Percentiles rank a stretch among this genome's conserved stretches.
These are phyloP conservation scores for Cercophora sp. DNA, from an alignment of 495 filamentous ascomycete genomes.

Conservation along the genomic window DNA sequence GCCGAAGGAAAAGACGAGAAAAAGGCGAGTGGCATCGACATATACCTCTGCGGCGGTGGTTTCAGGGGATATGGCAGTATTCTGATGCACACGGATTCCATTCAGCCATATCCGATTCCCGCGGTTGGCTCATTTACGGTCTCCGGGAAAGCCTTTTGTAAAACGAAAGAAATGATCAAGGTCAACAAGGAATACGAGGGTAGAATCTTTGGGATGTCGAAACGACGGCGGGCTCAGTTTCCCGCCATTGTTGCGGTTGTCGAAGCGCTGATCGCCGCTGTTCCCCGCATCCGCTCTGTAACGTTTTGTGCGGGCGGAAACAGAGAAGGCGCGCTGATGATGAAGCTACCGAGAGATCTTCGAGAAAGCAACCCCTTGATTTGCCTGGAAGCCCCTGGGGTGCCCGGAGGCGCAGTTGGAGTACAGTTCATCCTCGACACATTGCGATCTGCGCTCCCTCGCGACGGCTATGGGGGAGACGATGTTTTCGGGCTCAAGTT, in stretches of 20 bases:
- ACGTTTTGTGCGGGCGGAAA: conserved; percentile 84
- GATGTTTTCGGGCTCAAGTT: conserved; percentile 40
- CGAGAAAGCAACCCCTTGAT: conserved; percentile 63
- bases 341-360: conserved; percentile 54
- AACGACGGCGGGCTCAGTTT: conserved; percentile 73
- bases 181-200: conserved; percentile 49
- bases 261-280: conserved; percentile 60
- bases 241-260: conserved; percentile 80
- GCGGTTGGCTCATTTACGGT: conserved; percentile 79
- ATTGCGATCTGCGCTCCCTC: conserved; percentile 53
- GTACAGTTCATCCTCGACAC: conserved; percentile 47
- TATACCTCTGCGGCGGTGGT: conserved; percentile 87
- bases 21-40: conserved; percentile 55
- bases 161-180: conserved; percentile 55
- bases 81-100: conserved; percentile 63
- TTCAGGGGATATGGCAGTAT: conserved; percentile 90
- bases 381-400: conserved; percentile 22
- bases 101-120: conserved; percentile 77
- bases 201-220: conserved; percentile 77
- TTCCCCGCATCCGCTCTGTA: conserved; percentile 67
- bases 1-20: conserved; percentile 39
- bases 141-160: conserved; percentile 54
- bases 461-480: no score
- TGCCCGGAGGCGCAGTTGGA: no score
- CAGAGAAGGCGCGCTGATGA: conserved; percentile 74